phyloP scores from a whole-genome alignment of 1,284 basidiomycete genomes.

The Farysia itapuensis region DNA sequence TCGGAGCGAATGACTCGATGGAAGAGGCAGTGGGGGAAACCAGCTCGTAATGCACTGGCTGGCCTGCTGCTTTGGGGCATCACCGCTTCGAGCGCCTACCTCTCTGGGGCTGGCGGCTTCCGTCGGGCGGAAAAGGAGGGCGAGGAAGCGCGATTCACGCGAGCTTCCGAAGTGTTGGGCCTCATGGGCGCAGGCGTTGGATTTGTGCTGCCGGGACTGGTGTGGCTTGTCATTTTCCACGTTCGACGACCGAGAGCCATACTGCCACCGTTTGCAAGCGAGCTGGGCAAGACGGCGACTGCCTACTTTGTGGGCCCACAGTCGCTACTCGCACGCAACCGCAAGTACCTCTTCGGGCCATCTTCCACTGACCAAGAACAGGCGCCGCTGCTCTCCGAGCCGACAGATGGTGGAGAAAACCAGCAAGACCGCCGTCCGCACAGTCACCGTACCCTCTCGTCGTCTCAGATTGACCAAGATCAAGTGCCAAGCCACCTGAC shows the following conservation, averaged over 20 bases:
- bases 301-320: constrained; percentile 35
- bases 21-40: constrained; percentile 43
- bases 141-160: constrained; percentile 51
- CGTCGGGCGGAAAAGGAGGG: constrained; percentile 43
- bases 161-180: constrained; percentile 46
- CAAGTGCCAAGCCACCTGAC: constrained; percentile 33
- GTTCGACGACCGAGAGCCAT: constrained; percentile 53
- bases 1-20: constrained; percentile 7
- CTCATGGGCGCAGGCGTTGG: constrained; percentile 52
- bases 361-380: constrained; percentile 7
- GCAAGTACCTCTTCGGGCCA: constrained; percentile 25
- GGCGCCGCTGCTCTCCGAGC: constrained; percentile 26
- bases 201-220: constrained; percentile 52
- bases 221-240: constrained; percentile 56
- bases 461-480: not conserved
- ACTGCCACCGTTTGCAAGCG: constrained; percentile 39
- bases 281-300: constrained; percentile 31
- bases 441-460: not conserved
- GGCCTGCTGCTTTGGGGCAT: constrained; percentile 49
- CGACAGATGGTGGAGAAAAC: not conserved
- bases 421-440: not conserved
- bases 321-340: constrained; percentile 35
- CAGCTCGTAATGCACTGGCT: constrained; percentile 43
- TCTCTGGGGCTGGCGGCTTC: constrained; percentile 52
- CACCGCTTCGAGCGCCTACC: constrained; percentile 45